These are phyloP conservation scores for Verticillium alfalfae DNA, from an alignment of 2,329 filamentous ascomycete species.

Conservation along the genomic window DNA sequence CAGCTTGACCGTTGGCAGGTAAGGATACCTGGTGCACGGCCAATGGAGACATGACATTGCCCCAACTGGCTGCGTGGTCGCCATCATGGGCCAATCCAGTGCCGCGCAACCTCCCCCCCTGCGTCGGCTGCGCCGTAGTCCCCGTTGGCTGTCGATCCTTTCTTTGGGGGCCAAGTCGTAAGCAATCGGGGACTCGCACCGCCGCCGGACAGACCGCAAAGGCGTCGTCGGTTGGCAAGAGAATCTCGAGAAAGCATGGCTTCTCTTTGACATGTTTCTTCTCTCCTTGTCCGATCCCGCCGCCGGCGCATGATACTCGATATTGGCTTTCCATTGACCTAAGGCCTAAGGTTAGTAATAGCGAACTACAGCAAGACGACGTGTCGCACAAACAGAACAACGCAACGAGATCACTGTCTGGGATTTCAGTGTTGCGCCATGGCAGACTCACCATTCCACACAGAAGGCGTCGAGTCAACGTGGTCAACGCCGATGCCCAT, in stretches of 20 bases:
- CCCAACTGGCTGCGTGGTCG: slow-evolving; percentile 6
- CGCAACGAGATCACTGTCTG: neutral
- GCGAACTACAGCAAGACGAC: neutral
- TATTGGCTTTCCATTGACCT: neutral
- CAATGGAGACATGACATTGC: slow-evolving; percentile 7
- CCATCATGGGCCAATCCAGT: slow-evolving; percentile 11
- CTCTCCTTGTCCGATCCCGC: neutral
- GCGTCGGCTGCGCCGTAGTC: slow-evolving; percentile 1
- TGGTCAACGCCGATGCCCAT: slow-evolving; percentile 9
- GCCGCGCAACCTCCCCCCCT: neutral
- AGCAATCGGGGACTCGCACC: neutral
- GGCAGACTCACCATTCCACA: neutral
- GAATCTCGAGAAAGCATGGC: neutral
- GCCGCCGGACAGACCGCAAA: neutral
- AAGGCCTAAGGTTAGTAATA: neutral
- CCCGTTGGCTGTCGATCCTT: slow-evolving; percentile 7
- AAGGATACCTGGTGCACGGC: neutral
- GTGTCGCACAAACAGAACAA: neutral
- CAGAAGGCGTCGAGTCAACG: slow-evolving; percentile 2
- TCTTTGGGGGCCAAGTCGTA: slow-evolving; percentile 8
- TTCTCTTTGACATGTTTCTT: neutral
- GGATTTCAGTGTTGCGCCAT: neutral
- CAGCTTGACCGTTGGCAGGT: neutral
- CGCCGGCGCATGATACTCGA: neutral
- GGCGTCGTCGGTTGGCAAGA: neutral